These are phyloP conservation scores for Erythrobasidium yunnanense DNA, from an alignment of 768 basidiomycete species.

Conservation along the genomic window DNA sequence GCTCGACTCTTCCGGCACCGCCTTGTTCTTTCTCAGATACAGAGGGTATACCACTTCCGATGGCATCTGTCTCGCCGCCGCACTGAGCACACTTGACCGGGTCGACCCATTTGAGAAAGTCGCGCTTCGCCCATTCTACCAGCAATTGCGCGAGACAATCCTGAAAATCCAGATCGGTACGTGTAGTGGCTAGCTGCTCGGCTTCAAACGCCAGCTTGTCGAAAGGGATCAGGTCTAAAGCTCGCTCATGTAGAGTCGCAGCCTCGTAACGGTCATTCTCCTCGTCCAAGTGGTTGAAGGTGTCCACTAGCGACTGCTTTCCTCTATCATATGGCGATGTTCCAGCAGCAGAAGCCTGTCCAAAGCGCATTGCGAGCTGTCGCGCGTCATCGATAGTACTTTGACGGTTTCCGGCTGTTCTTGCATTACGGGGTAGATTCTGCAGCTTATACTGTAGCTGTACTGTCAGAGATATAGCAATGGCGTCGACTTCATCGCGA, in stretches of 20 bases:
- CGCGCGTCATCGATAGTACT: background rate
- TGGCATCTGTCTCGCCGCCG: background rate
- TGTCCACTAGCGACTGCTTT: background rate
- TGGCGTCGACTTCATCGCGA: background rate
- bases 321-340: background rate
- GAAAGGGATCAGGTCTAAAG: conserved; percentile 13
- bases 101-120: conserved; percentile 22
- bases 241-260: background rate
- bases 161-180: background rate
- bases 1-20: conserved; percentile 11
- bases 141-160: conserved; percentile 15
- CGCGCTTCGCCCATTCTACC: conserved; percentile 20
- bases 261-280: conserved; percentile 7
- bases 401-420: background rate
- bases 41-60: background rate
- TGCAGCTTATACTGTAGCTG: background rate
- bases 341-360: background rate
- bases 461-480: conserved; percentile 1
- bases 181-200: background rate
- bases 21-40: background rate
- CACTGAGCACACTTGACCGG: background rate
- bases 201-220: background rate
- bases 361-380: background rate
- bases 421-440: background rate
- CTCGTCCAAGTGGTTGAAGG: background rate